Conservation (phyloP, 1,284 basidiomycete genomes). For the Xerocomus amazonicus region DNA sequence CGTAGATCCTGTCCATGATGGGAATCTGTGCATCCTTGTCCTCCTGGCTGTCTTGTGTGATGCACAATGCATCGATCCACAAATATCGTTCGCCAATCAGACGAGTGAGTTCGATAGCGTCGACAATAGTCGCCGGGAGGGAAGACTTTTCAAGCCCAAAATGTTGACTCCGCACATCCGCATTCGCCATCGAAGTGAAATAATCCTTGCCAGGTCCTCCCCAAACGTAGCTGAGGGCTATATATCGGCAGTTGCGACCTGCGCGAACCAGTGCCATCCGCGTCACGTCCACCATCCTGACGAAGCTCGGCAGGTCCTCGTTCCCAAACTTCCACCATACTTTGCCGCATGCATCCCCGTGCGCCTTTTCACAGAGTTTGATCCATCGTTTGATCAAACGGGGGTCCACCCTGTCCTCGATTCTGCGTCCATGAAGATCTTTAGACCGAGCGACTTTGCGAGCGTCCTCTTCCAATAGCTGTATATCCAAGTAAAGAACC, state of each 20-base stretch:
- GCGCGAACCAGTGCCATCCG: conserved; percentile 10
- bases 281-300: conserved; percentile 10
- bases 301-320: conserved; percentile 1
- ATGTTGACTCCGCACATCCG: neutral
- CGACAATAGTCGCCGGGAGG: neutral
- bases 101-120: neutral
- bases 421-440: conserved; percentile 21
- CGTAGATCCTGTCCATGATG: neutral
- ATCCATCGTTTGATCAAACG: neutral
- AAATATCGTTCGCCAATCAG: neutral
- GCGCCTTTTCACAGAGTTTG: neutral
- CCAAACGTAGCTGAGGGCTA: conserved; percentile 14
- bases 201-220: neutral
- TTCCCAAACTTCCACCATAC: neutral
- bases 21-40: neutral
- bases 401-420: conserved; percentile 11
- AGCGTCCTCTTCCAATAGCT: conserved; percentile 19
- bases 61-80: conserved; percentile 5
- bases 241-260: conserved; percentile 9
- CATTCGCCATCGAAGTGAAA: neutral
- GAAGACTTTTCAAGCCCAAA: neutral
- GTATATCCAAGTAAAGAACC: conserved; percentile 13
- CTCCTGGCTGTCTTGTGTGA: conserved; percentile 12
- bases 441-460: conserved; percentile 8
- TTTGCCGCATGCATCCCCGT: neutral